Evolutionary conservation across 202 grass and related monocot genomes (phyloP), one percentile per base, ranked within the genome.

Genomic region (Saccharum hybrid): DNA sequence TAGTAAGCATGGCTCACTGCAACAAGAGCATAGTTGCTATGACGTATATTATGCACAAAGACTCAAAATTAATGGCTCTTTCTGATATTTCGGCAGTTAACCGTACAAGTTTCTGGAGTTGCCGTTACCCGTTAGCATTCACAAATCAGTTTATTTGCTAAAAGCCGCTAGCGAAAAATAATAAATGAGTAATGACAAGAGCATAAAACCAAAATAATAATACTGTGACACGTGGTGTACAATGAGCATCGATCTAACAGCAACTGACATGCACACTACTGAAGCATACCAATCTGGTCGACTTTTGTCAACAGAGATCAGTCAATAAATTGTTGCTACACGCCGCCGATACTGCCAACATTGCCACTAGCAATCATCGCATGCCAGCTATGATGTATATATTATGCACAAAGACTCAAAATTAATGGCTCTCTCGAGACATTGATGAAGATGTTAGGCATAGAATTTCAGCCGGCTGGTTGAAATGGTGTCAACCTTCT

Each of bases 361-460:
- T 2, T 5, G 37, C 48, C 26, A 34, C 6, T 39, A 68, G 36
- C 36, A 57, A 43, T 8, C 34, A 56, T 56, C 2, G 3, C 42
- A 12, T 49, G 61, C 45, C 45, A 46, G 45, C 45, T 46, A 46
- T 82, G 28, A 8, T 12, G 14, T 33, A 39, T 52, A 52, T 52
- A 52, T 66, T 74, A 83, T 66, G 69, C 59, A 66, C 41, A 65
- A 14, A 65, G 8, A 75, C 63, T 66, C 8, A 9, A 41, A 52
- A 73, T 68, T 81, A 42, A 57, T 30, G 16, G 28, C 8, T 31
- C 48, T 19, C 43, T 16, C n/a, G n/a, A n/a, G n/a, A n/a, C n/a
- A n/a, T n/a, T n/a, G n/a, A n/a, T n/a, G n/a, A n/a, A n/a, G n/a
- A n/a, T n/a, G n/a, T n/a, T n/a, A n/a, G n/a, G n/a, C n/a, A n/a